phyloP scores from a whole-genome alignment of 345 rosid genomes.

The Ceriops zippeliana region DNA sequence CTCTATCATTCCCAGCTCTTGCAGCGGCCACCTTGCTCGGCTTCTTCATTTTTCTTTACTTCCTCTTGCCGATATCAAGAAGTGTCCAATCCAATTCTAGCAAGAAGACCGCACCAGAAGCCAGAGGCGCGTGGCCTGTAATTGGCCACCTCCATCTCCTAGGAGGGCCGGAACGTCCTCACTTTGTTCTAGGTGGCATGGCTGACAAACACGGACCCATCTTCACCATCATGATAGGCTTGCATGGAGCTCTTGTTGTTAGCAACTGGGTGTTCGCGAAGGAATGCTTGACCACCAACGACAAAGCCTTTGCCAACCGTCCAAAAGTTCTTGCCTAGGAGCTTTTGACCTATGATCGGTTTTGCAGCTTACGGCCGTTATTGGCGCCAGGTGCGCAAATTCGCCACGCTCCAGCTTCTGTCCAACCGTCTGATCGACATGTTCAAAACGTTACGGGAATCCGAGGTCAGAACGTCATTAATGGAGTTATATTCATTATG shows the following conservation, averaged over 20 bases:
- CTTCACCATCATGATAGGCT: slow-evolving; percentile 23
- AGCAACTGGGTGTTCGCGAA: slow-evolving; percentile 28
- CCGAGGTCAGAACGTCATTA: slow-evolving; percentile 12
- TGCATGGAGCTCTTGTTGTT: slow-evolving; percentile 21
- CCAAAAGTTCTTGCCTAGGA: slow-evolving; percentile 18
- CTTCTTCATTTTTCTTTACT: background rate
- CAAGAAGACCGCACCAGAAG: background rate
- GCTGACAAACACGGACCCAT: too few species aligned
- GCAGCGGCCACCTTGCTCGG: too few species aligned
- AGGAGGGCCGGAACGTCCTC: too few species aligned
- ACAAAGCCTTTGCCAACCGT: slow-evolving; percentile 23
- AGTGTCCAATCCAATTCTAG: background rate
- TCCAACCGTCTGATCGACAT: slow-evolving; percentile 29
- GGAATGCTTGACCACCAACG: slow-evolving; percentile 36
- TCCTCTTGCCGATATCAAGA: background rate
- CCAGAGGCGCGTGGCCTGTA: too few species aligned
- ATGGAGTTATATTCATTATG: slow-evolving; percentile 8
- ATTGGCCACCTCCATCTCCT: too few species aligned
- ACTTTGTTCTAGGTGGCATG: too few species aligned
- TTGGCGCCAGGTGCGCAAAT: slow-evolving; percentile 35
- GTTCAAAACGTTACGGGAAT: slow-evolving; percentile 16
- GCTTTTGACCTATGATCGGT: slow-evolving; percentile 20
- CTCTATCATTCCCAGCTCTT: too few species aligned
- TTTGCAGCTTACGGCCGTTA: slow-evolving; percentile 26
- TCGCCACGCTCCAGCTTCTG: slow-evolving; percentile 29